These are phyloP conservation scores for Coemansia sp. DNA, from an alignment of 192 early-diverging fungal species.

Conservation along the genomic window DNA sequence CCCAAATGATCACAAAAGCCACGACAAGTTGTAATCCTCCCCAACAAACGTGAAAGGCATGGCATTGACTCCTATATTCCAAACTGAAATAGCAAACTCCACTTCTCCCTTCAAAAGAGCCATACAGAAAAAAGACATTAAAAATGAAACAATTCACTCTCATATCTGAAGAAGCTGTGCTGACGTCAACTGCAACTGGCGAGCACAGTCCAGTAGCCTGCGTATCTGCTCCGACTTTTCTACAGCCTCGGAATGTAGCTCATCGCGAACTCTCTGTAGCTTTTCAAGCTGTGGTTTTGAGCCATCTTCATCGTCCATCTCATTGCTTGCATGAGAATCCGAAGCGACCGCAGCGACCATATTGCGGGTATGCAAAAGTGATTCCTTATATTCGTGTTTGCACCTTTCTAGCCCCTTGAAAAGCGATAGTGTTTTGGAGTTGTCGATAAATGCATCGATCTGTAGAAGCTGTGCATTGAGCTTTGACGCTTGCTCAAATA, in stretches of 20 bases:
- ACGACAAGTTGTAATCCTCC: neutral
- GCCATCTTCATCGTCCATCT: neutral
- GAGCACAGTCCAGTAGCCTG: conserved; percentile 39
- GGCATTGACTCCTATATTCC: too few relatives aligned
- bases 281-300: conserved; percentile 3
- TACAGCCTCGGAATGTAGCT: conserved; percentile 26
- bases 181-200: conserved; percentile 45
- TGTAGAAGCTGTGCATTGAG: conserved; percentile 42
- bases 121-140: neutral
- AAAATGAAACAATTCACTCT: neutral
- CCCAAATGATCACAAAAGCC: neutral
- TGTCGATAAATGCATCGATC: conserved; percentile 36
- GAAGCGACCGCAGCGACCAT: conserved; percentile 10
- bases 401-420: conserved; percentile 30
- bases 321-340: neutral
- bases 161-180: conserved; percentile 46
- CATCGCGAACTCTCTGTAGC: conserved; percentile 27
- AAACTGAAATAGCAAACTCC: too few relatives aligned
- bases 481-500: conserved; percentile 47
- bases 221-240: conserved; percentile 35
- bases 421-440: conserved; percentile 11
- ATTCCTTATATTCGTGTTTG: conserved; percentile 28
- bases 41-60: too few relatives aligned
- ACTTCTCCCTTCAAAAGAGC: too few relatives aligned
- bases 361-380: conserved; percentile 23